Conservation (phyloP, 805 yeast genomes). For the Wickerhamomyces pijperi region DNA sequence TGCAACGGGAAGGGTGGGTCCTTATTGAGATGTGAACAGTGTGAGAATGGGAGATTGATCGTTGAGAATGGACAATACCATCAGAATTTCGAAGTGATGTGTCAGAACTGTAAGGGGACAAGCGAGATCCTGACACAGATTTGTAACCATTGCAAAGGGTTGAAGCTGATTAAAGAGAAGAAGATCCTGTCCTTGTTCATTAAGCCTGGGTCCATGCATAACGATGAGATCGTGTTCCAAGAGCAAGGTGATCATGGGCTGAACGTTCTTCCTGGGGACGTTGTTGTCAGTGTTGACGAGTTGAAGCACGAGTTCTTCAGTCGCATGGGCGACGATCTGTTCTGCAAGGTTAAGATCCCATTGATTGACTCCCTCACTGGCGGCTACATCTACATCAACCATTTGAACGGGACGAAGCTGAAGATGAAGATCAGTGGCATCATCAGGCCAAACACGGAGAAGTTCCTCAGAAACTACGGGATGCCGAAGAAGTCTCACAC, state of each 20-base stretch:
- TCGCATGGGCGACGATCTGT: conserved; percentile 34
- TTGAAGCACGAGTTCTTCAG: conserved; percentile 22
- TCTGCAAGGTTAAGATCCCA: conserved; percentile 33
- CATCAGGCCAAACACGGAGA: conserved; percentile 35
- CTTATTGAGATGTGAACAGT: conserved; percentile 22
- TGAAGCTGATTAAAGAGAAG: conserved; percentile 33
- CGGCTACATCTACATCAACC: conserved; percentile 32
- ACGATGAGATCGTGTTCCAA: conserved; percentile 39
- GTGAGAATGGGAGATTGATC: conserved; percentile 33
- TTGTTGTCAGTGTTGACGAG: conserved; percentile 41
- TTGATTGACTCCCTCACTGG: conserved; percentile 46
- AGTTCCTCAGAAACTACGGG: conserved; percentile 40
- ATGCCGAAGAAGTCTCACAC: conserved; percentile 37
- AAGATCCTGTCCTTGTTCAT: conserved; percentile 42
- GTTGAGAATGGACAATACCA: conserved; percentile 32
- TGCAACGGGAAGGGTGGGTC: conserved; percentile 47
- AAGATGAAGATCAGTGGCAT: conserved; percentile 42
- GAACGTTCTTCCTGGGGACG: conserved; percentile 54
- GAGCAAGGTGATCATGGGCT: conserved; percentile 59
- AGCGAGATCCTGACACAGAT: conserved; percentile 25
- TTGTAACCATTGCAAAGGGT: conserved; percentile 33
- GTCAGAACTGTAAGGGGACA: conserved; percentile 32
- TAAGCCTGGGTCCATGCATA: conserved; percentile 43
- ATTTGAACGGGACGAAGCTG: conserved; percentile 24
- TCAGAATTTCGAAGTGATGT: conserved; percentile 31